Evolutionary conservation across 805 yeast genomes (phyloP), one percentile per base, ranked within the genome.

Genomic region (Naumovozyma castellii): DNA sequence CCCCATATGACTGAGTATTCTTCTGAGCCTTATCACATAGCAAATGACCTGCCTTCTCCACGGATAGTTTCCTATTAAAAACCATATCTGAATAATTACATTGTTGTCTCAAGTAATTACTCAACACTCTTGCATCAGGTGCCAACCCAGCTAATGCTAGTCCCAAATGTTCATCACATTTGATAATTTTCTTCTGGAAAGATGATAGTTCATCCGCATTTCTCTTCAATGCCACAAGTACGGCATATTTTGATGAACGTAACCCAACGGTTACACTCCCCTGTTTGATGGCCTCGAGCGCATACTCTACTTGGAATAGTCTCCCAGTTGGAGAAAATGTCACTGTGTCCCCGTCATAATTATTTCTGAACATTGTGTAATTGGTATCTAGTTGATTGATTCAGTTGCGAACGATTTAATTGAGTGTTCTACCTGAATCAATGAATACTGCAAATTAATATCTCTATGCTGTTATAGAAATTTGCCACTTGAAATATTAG

Each of bases 261-360:
- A 92, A 69, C 6, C 98, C 99, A 28, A 88, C 96, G 3, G 97
- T 90, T 3, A 97, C 97, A 48, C 94, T 80, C 30, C 98, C 98
- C 68, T 90, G 97, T 61, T 92, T 92, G 63, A 92, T 92, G 10
- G 98, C 97, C 65, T 92, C 98, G 41, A 92, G 67, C 12, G 98
- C 94, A 64, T 92, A 92, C 64, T 92, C 98, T 25, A 92, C 98
- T 66, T 92, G 98, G 70, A 92, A 92, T 44, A 92, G 71, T 56
- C 98, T 81, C 22, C 98, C 98, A 56, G 94, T 97, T 15, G 98
- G 98, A 27, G 97, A 90, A 67, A 85, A 92, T 12, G 99, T 92
- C 43, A 92, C 95, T 35, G 97, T 81, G 64, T 92, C 99, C 72
- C 94, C 94, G 64, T 92, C 98, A 73, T 92, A 92, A 56, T 94